Conservation (phyloP, 2,329 filamentous ascomycete genomes). For the Tolypocladium amazonense region DNA sequence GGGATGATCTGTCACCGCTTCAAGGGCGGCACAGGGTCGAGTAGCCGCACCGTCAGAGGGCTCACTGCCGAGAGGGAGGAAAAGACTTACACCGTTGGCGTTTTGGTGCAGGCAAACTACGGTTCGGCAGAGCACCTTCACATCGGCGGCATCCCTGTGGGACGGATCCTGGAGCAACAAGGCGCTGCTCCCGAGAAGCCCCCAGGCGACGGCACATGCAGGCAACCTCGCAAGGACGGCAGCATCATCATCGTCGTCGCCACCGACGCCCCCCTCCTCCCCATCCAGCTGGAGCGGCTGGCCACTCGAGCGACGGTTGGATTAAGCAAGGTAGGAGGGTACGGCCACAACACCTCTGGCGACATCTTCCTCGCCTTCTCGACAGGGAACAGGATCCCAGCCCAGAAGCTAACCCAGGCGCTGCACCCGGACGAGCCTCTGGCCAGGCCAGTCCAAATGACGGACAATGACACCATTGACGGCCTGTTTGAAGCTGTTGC, state of each 20-base stretch:
- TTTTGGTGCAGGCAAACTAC: constrained; percentile 57
- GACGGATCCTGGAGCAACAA: constrained; percentile 36
- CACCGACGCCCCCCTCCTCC: constrained; percentile 19
- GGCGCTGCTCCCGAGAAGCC: not conserved
- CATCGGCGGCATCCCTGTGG: constrained; percentile 51
- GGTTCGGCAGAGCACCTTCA: constrained; percentile 44
- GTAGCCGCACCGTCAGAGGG: constrained; percentile 44
- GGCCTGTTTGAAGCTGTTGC: constrained; percentile 50
- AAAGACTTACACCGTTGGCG: constrained; percentile 46
- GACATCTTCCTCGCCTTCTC: constrained; percentile 60
- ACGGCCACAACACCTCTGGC: constrained; percentile 50
- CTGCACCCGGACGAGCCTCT: constrained; percentile 30
- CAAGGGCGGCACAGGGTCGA: constrained; percentile 57
- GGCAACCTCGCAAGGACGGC: constrained; percentile 19
- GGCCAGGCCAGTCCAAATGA: constrained; percentile 15
- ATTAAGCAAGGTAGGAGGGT: constrained; percentile 48
- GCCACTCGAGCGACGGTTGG: constrained; percentile 53
- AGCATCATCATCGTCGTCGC: constrained; percentile 23
- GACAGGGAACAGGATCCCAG: constrained; percentile 40
- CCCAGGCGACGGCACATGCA: not conserved
- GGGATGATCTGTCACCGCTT: constrained; percentile 57
- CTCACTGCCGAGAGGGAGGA: constrained; percentile 18
- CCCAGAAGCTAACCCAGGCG: constrained; percentile 16
- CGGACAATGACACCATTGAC: constrained; percentile 51
- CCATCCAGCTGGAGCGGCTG: constrained; percentile 30